Conservation (phyloP, 768 basidiomycete genomes). For the Hericium coralloides region DNA sequence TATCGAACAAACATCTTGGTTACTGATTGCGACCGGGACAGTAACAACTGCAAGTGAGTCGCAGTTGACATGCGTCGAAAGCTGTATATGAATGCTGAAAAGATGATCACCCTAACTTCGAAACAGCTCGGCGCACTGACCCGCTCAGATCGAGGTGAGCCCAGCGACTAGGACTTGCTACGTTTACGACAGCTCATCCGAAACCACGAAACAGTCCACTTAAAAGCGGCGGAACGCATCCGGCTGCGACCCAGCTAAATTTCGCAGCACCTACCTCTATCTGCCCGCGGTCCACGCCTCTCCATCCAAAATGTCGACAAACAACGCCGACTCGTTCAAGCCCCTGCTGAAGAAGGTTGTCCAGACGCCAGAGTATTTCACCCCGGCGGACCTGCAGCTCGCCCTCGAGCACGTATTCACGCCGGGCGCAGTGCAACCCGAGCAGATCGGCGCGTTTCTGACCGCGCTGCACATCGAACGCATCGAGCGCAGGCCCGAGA, state of each 20-base stretch:
- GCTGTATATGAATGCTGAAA: too few relatives aligned
- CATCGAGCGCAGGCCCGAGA: conserved; percentile 66
- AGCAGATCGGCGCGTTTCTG: conserved; percentile 86
- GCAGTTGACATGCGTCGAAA: too few relatives aligned
- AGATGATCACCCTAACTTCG: too few relatives aligned
- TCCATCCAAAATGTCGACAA: not conserved
- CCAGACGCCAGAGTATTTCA: conserved; percentile 76
- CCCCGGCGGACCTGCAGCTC: conserved; percentile 57
- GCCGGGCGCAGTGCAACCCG: conserved; percentile 50
- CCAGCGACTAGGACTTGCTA: not conserved
- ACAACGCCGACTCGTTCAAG: conserved; percentile 54
- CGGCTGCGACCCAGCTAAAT: not conserved
- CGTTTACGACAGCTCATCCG: too few relatives aligned
- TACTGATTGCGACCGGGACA: too few relatives aligned
- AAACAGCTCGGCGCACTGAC: too few relatives aligned
- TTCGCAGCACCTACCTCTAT: not conserved
- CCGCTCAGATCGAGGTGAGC: not conserved
- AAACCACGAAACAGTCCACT: not conserved
- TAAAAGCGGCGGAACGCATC: not conserved
- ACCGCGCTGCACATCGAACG: conserved; percentile 76
- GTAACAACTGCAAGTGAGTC: too few relatives aligned
- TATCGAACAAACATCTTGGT: too few relatives aligned
- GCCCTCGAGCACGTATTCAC: conserved; percentile 72
- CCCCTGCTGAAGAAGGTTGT: conserved; percentile 68
- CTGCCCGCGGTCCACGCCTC: not conserved